Percentiles rank a stretch among this genome's conserved stretches.
phyloP scores from a whole-genome alignment of 2,329 filamentous ascomycete species.

The Botrytis deweyae region DNA sequence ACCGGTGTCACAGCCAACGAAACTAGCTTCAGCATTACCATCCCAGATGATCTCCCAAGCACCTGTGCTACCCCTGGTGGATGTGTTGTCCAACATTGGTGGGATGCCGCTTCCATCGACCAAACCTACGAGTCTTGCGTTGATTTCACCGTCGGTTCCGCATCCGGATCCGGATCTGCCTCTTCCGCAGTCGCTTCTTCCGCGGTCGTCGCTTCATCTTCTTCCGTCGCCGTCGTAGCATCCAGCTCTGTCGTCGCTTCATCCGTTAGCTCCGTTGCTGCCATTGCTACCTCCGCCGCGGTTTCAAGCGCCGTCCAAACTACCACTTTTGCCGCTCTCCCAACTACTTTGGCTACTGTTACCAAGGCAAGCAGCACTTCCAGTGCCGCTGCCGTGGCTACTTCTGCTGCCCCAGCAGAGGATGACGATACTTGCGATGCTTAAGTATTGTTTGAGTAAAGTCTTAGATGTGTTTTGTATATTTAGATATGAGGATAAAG shows the following conservation, averaged over 20 bases:
- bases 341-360: conserved; percentile 12
- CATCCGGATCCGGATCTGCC: neutral
- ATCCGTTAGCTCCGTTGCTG: neutral
- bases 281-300: neutral
- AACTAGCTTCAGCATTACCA: conserved; percentile 52
- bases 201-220: neutral
- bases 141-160: conserved; percentile 44
- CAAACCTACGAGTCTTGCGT: conserved; percentile 59
- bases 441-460: neutral
- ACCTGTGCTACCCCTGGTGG: conserved; percentile 33
- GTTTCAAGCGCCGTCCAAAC: neutral
- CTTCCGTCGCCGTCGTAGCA: neutral
- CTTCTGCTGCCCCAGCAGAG: neutral
- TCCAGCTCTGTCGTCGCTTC: neutral
- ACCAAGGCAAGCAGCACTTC: conserved; percentile 12
- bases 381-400: neutral
- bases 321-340: neutral
- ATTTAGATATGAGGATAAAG: neutral
- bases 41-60: conserved; percentile 48
- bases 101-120: conserved; percentile 49
- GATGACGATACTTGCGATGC: conserved; percentile 17
- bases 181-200: conserved; percentile 6
- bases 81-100: conserved; percentile 53
- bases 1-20: conserved; percentile 46
- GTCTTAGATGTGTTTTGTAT: neutral